Conservation (phyloP, 805 yeast species). For the Saccharomycopsis vini region DNA sequence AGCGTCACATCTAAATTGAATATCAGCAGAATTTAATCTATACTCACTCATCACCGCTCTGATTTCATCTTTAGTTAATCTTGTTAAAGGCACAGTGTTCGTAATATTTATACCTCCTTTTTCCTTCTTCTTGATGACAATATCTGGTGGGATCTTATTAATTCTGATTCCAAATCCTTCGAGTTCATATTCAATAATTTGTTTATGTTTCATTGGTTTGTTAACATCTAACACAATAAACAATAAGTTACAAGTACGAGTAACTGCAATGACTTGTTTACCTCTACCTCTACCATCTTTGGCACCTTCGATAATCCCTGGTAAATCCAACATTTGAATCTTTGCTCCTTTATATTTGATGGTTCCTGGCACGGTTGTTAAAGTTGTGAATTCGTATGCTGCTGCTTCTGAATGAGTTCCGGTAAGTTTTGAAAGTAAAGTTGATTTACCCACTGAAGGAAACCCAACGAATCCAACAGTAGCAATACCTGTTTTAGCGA, state of each 20-base stretch:
- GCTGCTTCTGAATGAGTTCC: constrained; percentile 98
- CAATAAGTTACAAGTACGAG: constrained; percentile 90
- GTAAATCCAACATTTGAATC: constrained; percentile 89
- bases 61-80: constrained; percentile 85
- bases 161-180: constrained; percentile 97
- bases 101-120: constrained; percentile 94
- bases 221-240: constrained; percentile 93
- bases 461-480: constrained; percentile 97
- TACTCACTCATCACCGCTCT: constrained; percentile 95
- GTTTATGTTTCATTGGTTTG: constrained; percentile 91
- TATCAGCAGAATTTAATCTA: constrained; percentile 90
- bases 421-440: constrained; percentile 77
- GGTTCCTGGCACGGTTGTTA: constrained; percentile 96
- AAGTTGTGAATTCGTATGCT: constrained; percentile 93
- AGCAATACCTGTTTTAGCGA: constrained; percentile 97
- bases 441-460: constrained; percentile 86
- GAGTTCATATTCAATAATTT: constrained; percentile 85
- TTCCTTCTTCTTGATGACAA: constrained; percentile 84
- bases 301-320: constrained; percentile 88
- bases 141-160: constrained; percentile 89
- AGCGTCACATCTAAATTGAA: constrained; percentile 95
- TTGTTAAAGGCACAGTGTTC: constrained; percentile 86
- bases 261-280: constrained; percentile 96
- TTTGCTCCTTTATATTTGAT: constrained; percentile 95
- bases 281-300: constrained; percentile 90